Evolutionary conservation across 1,284 basidiomycete species (phyloP), one percentile per base, ranked within the genome.

Genomic region (Hymenochaete sp.): DNA sequence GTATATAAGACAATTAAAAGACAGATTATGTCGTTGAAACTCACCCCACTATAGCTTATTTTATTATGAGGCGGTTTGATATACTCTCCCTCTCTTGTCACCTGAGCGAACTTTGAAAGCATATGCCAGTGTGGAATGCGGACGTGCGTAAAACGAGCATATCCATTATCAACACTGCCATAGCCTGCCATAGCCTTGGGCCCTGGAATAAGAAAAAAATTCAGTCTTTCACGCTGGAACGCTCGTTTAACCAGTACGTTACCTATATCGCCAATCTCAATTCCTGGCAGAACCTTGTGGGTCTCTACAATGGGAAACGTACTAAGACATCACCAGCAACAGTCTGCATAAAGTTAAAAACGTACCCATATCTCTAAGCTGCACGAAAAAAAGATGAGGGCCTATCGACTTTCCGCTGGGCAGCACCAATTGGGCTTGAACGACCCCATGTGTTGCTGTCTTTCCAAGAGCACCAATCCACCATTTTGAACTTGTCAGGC

Each of bases 401-500:
- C 87, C 87, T 50, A 77, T 62, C 52, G 80, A 72, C 56, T 74
- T 72, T 18, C 77, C 80, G 4, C 62, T 68, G 0, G 79, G 72
- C 8, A 89, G 65, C 45, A 87, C 73, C 9, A 91, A 65, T 51
- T 82, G 77, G 1, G 87, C 86, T 56, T 89, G 84, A 0, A 90
- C 76, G 13, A 86, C 73, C 8, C 82, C 84, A 59, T 89, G 85
- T 0, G 85, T 89, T 0, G 83, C 75, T 0, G 80, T 80, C 60
- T 78, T 77, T 1, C 81, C 86, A 6, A 85, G 63, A 0, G 67
- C 78, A 11, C 79, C 87, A 49, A 84, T 74, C 87, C 87, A 91
- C 86, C 87, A 91, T 59, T 91, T 91, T 45, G 72, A 77, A 43
- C 81, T 81, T 1, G 83, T 86, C 37, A 87, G 57, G 0, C 80